These are phyloP conservation scores for Diplodia corticola DNA, from an alignment of 2,329 filamentous ascomycete species.

Conservation along the genomic window DNA sequence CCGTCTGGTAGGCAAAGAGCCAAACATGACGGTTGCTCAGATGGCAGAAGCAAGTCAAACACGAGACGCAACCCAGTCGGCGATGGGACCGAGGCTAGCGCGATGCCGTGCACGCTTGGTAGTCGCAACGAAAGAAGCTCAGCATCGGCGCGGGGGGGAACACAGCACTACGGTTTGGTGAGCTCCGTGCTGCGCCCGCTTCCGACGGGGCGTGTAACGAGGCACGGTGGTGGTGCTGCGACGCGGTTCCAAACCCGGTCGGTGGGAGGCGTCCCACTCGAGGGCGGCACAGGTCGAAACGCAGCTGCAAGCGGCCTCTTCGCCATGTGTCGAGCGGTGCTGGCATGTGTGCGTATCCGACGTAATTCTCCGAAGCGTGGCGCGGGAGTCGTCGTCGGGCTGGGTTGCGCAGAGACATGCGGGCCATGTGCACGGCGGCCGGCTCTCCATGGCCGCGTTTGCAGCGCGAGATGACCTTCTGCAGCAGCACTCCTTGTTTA, in stretches of 20 bases:
- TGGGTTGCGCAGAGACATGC: slow-evolving; percentile 8
- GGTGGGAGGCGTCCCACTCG: background rate
- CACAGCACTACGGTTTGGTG: background rate
- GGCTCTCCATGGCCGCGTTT: slow-evolving; percentile 5
- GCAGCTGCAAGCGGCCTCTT: slow-evolving; percentile 11
- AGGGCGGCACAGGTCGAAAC: background rate
- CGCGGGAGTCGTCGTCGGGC: background rate
- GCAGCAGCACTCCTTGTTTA: slow-evolving; percentile 6
- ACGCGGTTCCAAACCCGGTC: slow-evolving; percentile 13
- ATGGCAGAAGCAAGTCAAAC: slow-evolving; percentile 9
- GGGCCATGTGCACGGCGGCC: background rate
- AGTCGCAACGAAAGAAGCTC: background rate
- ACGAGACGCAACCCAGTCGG: background rate
- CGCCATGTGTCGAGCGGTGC: slow-evolving; percentile 2
- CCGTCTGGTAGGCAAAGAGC: background rate
- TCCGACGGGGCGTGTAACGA: slow-evolving; percentile 10
- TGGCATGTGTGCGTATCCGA: slow-evolving; percentile 9
- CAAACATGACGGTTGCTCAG: background rate
- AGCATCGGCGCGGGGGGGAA: background rate
- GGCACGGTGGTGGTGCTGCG: background rate
- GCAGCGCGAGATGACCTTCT: background rate
- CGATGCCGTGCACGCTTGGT: slow-evolving; percentile 8
- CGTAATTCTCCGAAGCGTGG: slow-evolving; percentile 18
- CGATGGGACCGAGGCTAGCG: slow-evolving; percentile 12
- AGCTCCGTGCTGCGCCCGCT: background rate